phyloP scores from a whole-genome alignment of 2,329 filamentous ascomycete species.

The Sporothrix luriei region DNA sequence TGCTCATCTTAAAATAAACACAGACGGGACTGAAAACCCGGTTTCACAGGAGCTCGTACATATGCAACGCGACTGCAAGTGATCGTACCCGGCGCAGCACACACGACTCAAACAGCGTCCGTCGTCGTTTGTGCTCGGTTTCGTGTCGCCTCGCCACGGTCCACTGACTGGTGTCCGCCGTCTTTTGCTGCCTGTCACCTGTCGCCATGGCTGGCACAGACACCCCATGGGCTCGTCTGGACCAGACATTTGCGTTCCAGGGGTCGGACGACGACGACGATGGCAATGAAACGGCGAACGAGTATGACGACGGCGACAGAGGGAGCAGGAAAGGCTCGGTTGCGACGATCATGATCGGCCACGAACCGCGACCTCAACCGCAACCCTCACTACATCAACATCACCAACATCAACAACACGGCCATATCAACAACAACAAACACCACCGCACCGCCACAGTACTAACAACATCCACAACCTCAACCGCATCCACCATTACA shows the following conservation, averaged over 20 bases:
- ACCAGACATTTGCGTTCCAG: constrained; percentile 31
- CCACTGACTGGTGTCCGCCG: neutral
- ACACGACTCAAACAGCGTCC: neutral
- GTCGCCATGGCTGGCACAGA: constrained; percentile 23
- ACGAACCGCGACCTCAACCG: constrained; percentile 2
- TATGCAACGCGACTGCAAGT: neutral
- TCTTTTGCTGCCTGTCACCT: constrained; percentile 1
- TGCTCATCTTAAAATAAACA: constrained; percentile 13
- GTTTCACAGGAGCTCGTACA: constrained; percentile 11
- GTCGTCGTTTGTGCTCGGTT: neutral
- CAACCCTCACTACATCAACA: constrained; percentile 21
- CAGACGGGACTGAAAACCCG: neutral
- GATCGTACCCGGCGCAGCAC: constrained; percentile 2
- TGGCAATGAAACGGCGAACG: neutral
- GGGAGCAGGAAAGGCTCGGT: constrained; percentile 21
- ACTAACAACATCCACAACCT: constrained; percentile 21
- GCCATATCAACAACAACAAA: constrained; percentile 11
- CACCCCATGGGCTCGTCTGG: constrained; percentile 30
- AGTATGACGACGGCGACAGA: neutral
- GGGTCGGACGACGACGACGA: constrained; percentile 27
- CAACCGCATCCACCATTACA: constrained; percentile 24
- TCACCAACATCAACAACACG: neutral
- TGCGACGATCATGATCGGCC: constrained; percentile 18
- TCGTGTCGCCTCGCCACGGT: constrained; percentile 13
- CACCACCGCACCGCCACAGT: constrained; percentile 27